These are phyloP conservation scores for Gossypium ekmanianum DNA, from an alignment of 345 rosid species.

Conservation along the genomic window DNA sequence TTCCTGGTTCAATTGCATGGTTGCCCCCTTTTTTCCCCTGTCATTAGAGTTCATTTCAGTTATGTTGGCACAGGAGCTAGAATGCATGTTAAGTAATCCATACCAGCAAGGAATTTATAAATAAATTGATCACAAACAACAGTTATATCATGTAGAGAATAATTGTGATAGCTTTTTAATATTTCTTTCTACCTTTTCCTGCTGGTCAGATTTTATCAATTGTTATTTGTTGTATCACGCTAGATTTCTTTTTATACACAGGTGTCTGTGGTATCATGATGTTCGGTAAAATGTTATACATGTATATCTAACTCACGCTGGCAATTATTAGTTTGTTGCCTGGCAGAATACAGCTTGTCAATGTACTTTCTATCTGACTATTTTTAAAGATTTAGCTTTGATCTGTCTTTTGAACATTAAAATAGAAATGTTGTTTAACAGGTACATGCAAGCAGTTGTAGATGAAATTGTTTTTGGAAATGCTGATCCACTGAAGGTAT, in stretches of 20 bases:
- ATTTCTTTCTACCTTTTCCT: neutral
- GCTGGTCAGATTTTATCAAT: neutral
- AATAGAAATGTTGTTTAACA: constrained; percentile 23
- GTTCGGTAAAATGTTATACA: constrained; percentile 11
- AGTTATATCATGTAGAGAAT: neutral
- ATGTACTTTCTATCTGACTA: neutral
- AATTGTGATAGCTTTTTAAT: neutral
- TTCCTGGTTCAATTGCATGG: neutral
- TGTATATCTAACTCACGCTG: constrained; percentile 17
- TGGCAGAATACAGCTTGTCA: neutral
- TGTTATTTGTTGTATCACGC: neutral
- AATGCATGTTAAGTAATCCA: neutral
- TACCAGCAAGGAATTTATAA: neutral
- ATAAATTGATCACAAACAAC: neutral
- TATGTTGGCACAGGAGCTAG: neutral
- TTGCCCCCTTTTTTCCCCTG: neutral
- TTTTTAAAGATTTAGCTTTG: constrained; percentile 20
- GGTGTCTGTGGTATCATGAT: neutral
- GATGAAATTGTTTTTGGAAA: constrained; percentile 75
- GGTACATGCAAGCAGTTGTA: constrained; percentile 97
- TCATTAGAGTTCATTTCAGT: neutral
- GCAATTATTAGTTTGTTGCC: constrained; percentile 33
- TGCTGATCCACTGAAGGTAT: constrained; percentile 47
- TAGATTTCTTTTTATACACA: neutral
- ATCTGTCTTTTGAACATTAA: constrained; percentile 10